Base-by-base conservation (phyloP, 2,329 filamentous ascomycete genomes). In the Alternaria novae-zelandiae region DNA sequence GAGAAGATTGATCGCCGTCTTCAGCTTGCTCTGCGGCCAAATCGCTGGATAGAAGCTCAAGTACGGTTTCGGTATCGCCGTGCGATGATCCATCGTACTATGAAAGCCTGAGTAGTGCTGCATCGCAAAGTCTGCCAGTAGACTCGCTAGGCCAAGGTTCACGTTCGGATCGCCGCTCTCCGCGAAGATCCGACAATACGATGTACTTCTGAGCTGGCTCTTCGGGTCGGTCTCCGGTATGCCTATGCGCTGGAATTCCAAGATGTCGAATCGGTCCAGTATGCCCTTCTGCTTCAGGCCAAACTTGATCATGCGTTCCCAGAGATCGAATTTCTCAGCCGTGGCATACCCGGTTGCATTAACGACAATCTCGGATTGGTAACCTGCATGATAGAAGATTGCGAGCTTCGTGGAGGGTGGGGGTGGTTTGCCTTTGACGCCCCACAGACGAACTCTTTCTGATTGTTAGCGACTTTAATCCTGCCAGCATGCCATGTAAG, bases 191-290 rank as follows among this genome's bases (percentile, higher is more conserved):
- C 76, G 73, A 21, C 77, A 70, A 61, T 75, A 78, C 3, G 71
- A 71, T 9, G 78, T 80, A 32, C 73, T 76, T 25, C 69, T 61
- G 49, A 78, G 68, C 54, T 78, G 76, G 51, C 66, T 71, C 25
- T 28, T 63, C 4, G 76, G 75, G 32, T 77, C 71, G 2, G 63
- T 36, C 30, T 74, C 73, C 5, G 75, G 74, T 15, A 74, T 61
- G 26, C 74, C 72, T 47, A 76, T 68, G 70, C 74, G 82, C 70
- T 87, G 85, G 55, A 87, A 87, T 41, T 87, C 85, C n/a, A 88
- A 76, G 4, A 84, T 73, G 57, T 86, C 82, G 47, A 86, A 80
- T 32, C 82, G 74, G 20, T 82, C 74, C 23, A 78, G 59, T 6
- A 80, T 74, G 2, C 77, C 78, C 4, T 65, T 64, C 26, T 82